Evolutionary conservation across 2,329 filamentous ascomycete species (phyloP).

Genomic region (Aureobasidium leucospermi): DNA sequence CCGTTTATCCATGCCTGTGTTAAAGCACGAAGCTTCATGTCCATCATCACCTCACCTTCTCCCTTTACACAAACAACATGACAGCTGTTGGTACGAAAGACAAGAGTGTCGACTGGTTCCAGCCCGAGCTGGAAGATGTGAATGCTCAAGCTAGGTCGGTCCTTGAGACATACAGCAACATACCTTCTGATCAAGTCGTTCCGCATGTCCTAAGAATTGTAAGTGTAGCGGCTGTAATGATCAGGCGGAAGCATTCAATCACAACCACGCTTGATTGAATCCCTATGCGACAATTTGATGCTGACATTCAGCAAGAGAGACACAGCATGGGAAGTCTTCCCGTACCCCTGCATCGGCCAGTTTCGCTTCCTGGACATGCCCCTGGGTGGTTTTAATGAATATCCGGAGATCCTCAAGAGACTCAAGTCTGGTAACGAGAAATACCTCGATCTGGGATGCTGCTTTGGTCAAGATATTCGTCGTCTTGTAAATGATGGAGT

Average conservation of each 20-base stretch:
- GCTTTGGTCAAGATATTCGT: conserved; percentile 34
- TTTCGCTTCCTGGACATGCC: conserved; percentile 20
- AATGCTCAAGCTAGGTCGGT: conserved; percentile 26
- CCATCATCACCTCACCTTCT: background rate
- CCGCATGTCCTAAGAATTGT: conserved; percentile 31
- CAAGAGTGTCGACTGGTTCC: conserved; percentile 22
- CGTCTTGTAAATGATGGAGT: conserved; percentile 33
- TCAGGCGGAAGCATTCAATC: background rate
- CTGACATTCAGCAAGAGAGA: conserved; percentile 17
- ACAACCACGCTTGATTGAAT: background rate
- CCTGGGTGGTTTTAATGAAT: conserved; percentile 20
- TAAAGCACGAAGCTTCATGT: too few relatives aligned
- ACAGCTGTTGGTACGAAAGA: conserved; percentile 10
- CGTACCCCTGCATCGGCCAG: conserved; percentile 19
- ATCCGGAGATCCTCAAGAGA: conserved; percentile 21
- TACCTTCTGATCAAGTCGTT: conserved; percentile 28
- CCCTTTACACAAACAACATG: background rate
- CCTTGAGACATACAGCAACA: conserved; percentile 33
- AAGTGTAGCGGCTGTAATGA: conserved; percentile 8
- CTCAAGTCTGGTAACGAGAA: conserved; percentile 25
- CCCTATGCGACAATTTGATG: background rate
- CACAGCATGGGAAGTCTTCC: conserved; percentile 18
- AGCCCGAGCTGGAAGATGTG: conserved; percentile 25
- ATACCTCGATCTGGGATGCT: conserved; percentile 35
- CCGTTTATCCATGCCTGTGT: too few relatives aligned